Conservation (phyloP, 2,329 filamentous ascomycete genomes). For the Clarireedia monteithiana region DNA sequence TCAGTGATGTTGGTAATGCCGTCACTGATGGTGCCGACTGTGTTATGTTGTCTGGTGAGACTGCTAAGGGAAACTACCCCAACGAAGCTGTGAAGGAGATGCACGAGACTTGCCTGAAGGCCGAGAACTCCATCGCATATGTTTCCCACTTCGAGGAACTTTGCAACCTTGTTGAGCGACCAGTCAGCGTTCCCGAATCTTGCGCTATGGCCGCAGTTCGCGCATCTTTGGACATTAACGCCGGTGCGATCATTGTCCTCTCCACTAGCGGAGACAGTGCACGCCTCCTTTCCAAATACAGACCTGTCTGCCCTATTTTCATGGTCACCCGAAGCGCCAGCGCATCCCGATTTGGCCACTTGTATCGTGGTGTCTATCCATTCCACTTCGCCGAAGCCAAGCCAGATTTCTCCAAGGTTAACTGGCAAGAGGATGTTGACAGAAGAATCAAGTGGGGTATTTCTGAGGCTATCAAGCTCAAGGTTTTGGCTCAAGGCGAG, state of each 20-base stretch:
- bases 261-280: conserved; percentile 94
- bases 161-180: conserved; percentile 72
- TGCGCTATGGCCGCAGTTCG: conserved; percentile 96
- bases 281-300: conserved; percentile 94
- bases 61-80: conserved; percentile 94
- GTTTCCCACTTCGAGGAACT: conserved; percentile 96
- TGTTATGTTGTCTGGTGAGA: conserved; percentile 99
- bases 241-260: conserved; percentile 89
- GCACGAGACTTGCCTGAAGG: conserved; percentile 94
- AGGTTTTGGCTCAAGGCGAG: conserved; percentile 64
- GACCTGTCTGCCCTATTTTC: conserved; percentile 97
- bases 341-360: conserved; percentile 82
- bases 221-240: conserved; percentile 91
- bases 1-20: conserved; percentile 96
- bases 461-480: conserved; percentile 74
- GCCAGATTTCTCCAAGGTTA: conserved; percentile 85
- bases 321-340: conserved; percentile 89
- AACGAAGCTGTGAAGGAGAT: conserved; percentile 91
- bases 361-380: conserved; percentile 97
- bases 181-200: conserved; percentile 83
- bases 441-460: conserved; percentile 97
- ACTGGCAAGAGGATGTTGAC: conserved; percentile 99
- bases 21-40: conserved; percentile 97
- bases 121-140: conserved; percentile 95
- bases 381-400: conserved; percentile 91